Base-by-base conservation (phyloP, 208 protist species). In the Leishmania martiniquensis region DNA sequence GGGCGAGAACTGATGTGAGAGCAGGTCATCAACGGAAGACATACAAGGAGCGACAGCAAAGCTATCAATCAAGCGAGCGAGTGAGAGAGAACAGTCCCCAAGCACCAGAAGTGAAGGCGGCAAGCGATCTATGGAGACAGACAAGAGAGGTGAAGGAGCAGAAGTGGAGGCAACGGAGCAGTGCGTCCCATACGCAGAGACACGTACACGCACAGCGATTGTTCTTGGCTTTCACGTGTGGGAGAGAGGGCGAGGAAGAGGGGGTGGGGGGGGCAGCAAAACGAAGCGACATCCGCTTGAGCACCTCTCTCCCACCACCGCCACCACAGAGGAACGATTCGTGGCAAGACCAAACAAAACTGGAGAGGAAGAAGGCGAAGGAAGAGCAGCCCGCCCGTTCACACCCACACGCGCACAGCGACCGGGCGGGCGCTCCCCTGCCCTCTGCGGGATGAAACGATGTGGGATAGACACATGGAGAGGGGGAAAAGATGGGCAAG, bases 1-100 rank as follows among this genome's bases (percentile, higher is more conserved):
- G 17, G 20, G 55, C 7, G 55, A 32, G 55, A 12, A 2, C 4
- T 12, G 39, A 65, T 80, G 65, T 78, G 70, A 37, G 51, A 76
- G 71, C 65, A 55, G 13, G 66, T 66, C 13, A 32, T 9, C 63
- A 42, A 29, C 63, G n/a, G 1, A 49, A 44, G 29, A 29, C 17
- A 1, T 20, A 37, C 13, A 12, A 63, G 3, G n/a, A 25, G 25
- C 10, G 57, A 29, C 29, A 37, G 57, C 22, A 12, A 39, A 6
- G 20, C 20, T n/a, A n/a, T n/a, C 0, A 29, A 22, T n/a, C 52
- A 57, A 2, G 15, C 1, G 25, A 7, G 6, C 17, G n/a, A n/a
- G 12, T n/a, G 52, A 22, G 52, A 57, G 59, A 65, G 17, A 32
- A 65, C 59, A 13, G 29, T 42, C 59, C 5, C 20, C 1, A 57